Evolutionary conservation across 345 rosid species (phyloP).

Genomic region (Corchorus capsularis): DNA sequence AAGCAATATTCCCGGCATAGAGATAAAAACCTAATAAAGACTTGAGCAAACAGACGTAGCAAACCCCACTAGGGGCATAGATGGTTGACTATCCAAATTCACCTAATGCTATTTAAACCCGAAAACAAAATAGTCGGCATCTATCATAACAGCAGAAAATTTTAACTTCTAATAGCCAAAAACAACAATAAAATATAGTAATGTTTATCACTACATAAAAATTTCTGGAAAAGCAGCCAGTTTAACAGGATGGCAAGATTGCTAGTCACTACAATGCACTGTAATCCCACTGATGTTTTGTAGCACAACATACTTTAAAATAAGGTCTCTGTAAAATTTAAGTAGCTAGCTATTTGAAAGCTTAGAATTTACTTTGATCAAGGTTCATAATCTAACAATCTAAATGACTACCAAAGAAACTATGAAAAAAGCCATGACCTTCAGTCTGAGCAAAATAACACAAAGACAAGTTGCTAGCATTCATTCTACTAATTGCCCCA

Average conservation of each 20-base stretch:
- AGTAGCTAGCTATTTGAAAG: neutral
- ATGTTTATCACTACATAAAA: neutral
- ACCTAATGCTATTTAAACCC: neutral
- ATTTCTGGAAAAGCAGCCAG: neutral
- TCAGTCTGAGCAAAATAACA: neutral
- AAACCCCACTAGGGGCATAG: neutral
- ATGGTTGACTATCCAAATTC: neutral
- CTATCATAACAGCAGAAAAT: constrained; percentile 1
- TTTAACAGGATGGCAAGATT: neutral
- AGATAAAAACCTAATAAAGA: constrained; percentile 1
- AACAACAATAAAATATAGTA: neutral
- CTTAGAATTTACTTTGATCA: neutral
- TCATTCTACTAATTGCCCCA: constrained; percentile 7
- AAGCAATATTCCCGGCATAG: constrained; percentile 8
- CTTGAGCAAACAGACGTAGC: constrained; percentile 6
- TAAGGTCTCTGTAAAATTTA: neutral
- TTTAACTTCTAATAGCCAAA: neutral
- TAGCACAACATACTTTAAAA: neutral
- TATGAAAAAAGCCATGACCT: neutral
- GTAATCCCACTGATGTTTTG: neutral
- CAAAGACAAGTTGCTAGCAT: neutral
- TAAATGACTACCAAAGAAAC: neutral
- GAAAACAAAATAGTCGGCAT: neutral
- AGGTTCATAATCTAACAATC: neutral
- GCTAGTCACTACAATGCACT: neutral